Conservation (phyloP, 805 yeast species). For the Kregervanrija delftensis region DNA sequence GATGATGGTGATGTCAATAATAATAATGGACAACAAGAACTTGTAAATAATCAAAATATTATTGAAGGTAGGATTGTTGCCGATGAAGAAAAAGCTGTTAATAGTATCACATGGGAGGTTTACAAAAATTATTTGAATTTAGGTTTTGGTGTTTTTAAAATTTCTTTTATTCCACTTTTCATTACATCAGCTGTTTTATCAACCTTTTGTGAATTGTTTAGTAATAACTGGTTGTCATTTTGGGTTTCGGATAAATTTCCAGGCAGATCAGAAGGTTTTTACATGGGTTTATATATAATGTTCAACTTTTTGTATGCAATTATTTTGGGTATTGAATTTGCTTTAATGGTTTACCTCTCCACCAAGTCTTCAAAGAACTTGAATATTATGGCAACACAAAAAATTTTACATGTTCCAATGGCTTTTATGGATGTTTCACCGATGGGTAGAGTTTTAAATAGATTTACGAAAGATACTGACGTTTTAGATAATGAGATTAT, state of each 20-base stretch:
- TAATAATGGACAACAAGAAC: not conserved
- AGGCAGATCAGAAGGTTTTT: slow-evolving; percentile 42
- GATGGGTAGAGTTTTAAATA: slow-evolving; percentile 78
- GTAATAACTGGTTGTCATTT: slow-evolving; percentile 76
- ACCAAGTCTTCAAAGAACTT: slow-evolving; percentile 50
- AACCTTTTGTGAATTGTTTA: slow-evolving; percentile 49
- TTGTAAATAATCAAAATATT: slow-evolving; percentile 13
- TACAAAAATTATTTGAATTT: slow-evolving; percentile 44
- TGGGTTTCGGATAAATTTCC: slow-evolving; percentile 61
- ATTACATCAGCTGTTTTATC: slow-evolving; percentile 24
- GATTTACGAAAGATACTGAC: slow-evolving; percentile 86
- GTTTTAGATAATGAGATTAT: slow-evolving; percentile 72
- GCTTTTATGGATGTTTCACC: slow-evolving; percentile 80
- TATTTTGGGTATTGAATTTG: slow-evolving; percentile 36
- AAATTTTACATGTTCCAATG: slow-evolving; percentile 73
- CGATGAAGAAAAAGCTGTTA: slow-evolving; percentile 55
- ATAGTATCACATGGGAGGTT: slow-evolving; percentile 41
- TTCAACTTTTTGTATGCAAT: slow-evolving; percentile 45
- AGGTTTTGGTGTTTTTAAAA: slow-evolving; percentile 46
- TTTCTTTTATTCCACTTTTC: slow-evolving; percentile 23
- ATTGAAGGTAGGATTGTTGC: slow-evolving; percentile 32
- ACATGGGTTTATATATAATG: slow-evolving; percentile 70
- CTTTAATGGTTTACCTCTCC: slow-evolving; percentile 40
- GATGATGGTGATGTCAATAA: not conserved
- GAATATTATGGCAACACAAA: slow-evolving; percentile 42